phyloP scores from a whole-genome alignment of 2,329 filamentous ascomycete genomes.

The Metarhizium rileyi region DNA sequence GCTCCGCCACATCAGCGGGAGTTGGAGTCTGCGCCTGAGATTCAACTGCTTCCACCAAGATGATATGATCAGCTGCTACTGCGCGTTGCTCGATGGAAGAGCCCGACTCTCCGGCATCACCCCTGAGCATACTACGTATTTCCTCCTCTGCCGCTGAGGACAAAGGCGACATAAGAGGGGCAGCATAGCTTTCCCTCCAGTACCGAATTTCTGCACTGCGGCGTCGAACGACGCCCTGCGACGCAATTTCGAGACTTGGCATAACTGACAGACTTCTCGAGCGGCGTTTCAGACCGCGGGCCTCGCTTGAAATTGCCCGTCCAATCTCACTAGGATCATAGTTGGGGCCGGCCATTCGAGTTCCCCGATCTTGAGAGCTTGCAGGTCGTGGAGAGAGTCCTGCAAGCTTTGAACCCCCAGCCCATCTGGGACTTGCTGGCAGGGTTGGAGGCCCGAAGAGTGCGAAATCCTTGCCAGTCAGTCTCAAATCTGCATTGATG shows the following conservation, averaged over 20 bases:
- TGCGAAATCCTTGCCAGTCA: constrained; percentile 15
- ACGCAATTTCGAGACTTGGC: constrained; percentile 25
- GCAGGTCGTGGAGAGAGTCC: constrained; percentile 52
- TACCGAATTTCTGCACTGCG: constrained; percentile 55
- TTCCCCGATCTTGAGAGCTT: constrained; percentile 46
- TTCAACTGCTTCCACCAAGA: neutral
- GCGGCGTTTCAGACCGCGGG: constrained; percentile 37
- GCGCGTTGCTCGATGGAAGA: neutral
- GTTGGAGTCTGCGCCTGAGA: neutral
- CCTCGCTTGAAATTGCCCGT: constrained; percentile 51
- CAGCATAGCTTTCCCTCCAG: constrained; percentile 52
- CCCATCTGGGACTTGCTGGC: constrained; percentile 17
- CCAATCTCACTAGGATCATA: constrained; percentile 47
- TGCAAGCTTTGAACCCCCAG: constrained; percentile 32
- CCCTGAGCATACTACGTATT: constrained; percentile 18
- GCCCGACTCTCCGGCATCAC: constrained; percentile 14
- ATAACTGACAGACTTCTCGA: constrained; percentile 52
- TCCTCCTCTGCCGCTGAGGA: constrained; percentile 35
- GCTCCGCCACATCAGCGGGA: neutral
- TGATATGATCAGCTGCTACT: neutral
- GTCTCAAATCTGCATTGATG: constrained; percentile 33
- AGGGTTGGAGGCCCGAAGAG: constrained; percentile 2
- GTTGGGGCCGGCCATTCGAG: constrained; percentile 24
- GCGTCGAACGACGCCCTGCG: constrained; percentile 30
- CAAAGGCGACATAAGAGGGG: constrained; percentile 39